These are phyloP conservation scores for Blastocrithidia nonstop DNA, from an alignment of 208 protist species.

Conservation along the genomic window DNA sequence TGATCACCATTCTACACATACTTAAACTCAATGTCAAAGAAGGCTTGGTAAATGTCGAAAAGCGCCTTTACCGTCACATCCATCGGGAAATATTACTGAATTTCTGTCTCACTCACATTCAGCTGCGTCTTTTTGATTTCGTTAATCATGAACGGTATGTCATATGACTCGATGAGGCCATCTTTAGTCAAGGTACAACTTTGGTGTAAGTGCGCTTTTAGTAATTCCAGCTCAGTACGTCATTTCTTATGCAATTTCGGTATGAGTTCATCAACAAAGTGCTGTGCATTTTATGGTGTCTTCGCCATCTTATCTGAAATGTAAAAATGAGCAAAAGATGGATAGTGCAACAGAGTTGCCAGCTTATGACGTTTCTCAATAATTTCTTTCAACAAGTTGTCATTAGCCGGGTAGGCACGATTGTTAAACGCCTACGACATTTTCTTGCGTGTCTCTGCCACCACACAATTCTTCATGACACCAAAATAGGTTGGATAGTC, in stretches of 20 bases:
- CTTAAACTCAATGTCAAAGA: slow-evolving; percentile 67
- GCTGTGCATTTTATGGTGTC: slow-evolving; percentile 30
- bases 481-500: slow-evolving; percentile 81
- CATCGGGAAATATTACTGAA: slow-evolving; percentile 80
- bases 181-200: slow-evolving; percentile 43
- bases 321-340: slow-evolving; percentile 50
- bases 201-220: slow-evolving; percentile 49
- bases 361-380: slow-evolving; percentile 57
- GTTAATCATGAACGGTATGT: slow-evolving; percentile 74
- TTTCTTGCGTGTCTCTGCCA: slow-evolving; percentile 40
- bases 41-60: slow-evolving; percentile 69
- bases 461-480: slow-evolving; percentile 72
- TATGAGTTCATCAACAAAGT: slow-evolving; percentile 50
- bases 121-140: slow-evolving; percentile 62
- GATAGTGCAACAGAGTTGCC: slow-evolving; percentile 38
- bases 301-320: slow-evolving; percentile 76
- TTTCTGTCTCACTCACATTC: slow-evolving; percentile 64
- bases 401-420: slow-evolving; percentile 56
- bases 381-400: slow-evolving; percentile 32
- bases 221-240: slow-evolving; percentile 30
- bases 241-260: slow-evolving; percentile 67
- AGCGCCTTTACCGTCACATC: slow-evolving; percentile 57
- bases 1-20: slow-evolving; percentile 46
- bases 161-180: slow-evolving; percentile 44
- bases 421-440: slow-evolving; percentile 51